Evolutionary conservation across 768 basidiomycete species (phyloP).

Genomic region (Rhizopogon roseolus): DNA sequence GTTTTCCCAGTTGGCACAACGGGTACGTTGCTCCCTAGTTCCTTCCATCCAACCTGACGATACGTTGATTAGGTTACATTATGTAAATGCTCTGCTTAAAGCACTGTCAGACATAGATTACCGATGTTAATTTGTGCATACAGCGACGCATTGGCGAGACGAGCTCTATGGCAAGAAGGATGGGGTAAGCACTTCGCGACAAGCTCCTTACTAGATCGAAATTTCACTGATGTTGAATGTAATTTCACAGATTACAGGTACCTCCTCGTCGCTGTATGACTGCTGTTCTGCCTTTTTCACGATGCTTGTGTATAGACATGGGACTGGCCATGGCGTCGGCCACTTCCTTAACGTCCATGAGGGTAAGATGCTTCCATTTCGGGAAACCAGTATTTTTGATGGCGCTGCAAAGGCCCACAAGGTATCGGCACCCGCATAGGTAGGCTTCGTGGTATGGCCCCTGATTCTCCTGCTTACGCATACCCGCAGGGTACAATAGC

Average conservation of each 20-base stretch:
- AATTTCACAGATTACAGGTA: slow-evolving; percentile 51
- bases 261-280: slow-evolving; percentile 2
- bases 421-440: slow-evolving; percentile 44
- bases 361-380: slow-evolving; percentile 23
- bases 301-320: slow-evolving; percentile 48
- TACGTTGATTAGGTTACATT: slow-evolving; percentile 38
- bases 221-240: background rate
- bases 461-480: background rate
- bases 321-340: slow-evolving; percentile 94
- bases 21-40: slow-evolving; percentile 35
- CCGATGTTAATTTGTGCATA: slow-evolving; percentile 1
- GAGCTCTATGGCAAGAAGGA: slow-evolving; percentile 81
- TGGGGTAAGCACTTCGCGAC: slow-evolving; percentile 47
- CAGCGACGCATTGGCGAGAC: slow-evolving; percentile 80
- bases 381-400: slow-evolving; percentile 1
- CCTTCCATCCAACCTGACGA: background rate
- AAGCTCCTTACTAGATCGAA: slow-evolving; percentile 1
- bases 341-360: slow-evolving; percentile 95
- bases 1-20: slow-evolving; percentile 81
- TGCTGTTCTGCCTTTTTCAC: background rate
- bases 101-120: background rate
- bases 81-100: slow-evolving; percentile 35
- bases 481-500: slow-evolving; percentile 54
- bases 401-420: slow-evolving; percentile 41
- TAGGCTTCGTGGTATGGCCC: slow-evolving; percentile 9